phyloP scores from a whole-genome alignment of 2,329 filamentous ascomycete species.

The Sarocladium oryzae region DNA sequence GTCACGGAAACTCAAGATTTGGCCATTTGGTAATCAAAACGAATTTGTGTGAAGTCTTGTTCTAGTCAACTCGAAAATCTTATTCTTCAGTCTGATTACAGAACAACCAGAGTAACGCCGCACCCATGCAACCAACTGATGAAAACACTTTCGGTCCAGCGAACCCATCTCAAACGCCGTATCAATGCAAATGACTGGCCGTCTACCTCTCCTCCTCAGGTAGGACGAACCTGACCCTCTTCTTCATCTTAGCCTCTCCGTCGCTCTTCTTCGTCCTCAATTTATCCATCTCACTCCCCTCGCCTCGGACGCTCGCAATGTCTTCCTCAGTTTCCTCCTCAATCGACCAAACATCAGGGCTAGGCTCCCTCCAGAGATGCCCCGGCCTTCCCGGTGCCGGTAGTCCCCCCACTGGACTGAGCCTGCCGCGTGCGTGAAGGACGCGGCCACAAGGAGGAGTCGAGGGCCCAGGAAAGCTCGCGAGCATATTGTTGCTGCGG shows the following conservation, averaged over 20 bases:
- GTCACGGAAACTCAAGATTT: too few relatives aligned
- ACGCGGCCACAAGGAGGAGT: conserved; percentile 22
- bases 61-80: neutral
- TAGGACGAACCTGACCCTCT: conserved; percentile 51
- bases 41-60: neutral
- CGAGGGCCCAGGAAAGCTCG: conserved; percentile 23
- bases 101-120: conserved; percentile 1
- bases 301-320: conserved; percentile 36
- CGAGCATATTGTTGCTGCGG: conserved; percentile 21
- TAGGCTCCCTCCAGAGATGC: conserved; percentile 49
- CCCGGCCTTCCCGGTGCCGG: conserved; percentile 30
- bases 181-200: neutral
- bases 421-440: conserved; percentile 20
- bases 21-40: neutral
- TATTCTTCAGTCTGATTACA: neutral
- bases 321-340: conserved; percentile 53
- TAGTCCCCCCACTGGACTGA: conserved; percentile 20
- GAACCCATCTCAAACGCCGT: neutral
- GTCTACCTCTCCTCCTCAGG: conserved; percentile 30
- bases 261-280: conserved; percentile 18
- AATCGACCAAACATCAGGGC: conserved; percentile 54
- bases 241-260: conserved; percentile 42
- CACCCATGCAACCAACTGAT: neutral
- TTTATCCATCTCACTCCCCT: conserved; percentile 27
- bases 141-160: neutral